Percentiles rank a stretch among this genome's conserved stretches.
Conservation (phyloP, 1,284 basidiomycete species). For the Moesziomyces sp. region DNA sequence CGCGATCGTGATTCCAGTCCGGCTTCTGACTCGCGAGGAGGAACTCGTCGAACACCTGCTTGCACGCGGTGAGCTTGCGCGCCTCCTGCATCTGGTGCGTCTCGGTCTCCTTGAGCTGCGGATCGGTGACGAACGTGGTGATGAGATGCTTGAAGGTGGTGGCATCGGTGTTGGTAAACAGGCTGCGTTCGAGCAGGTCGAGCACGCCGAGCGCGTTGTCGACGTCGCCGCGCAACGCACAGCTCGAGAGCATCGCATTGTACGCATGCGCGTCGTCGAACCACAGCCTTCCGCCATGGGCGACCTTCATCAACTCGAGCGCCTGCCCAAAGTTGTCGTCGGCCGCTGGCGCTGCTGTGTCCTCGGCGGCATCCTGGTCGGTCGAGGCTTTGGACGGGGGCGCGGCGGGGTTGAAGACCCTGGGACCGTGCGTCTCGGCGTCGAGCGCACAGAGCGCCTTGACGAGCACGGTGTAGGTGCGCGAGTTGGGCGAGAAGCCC, state of each 20-base stretch:
- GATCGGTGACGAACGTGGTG: conserved; percentile 59
- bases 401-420: not conserved
- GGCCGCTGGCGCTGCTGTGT: conserved; percentile 9
- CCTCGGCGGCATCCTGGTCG: not conserved
- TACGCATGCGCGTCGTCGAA: conserved; percentile 71
- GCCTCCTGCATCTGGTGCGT: conserved; percentile 70
- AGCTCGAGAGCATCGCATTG: conserved; percentile 75
- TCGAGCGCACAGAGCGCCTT: conserved; percentile 79
- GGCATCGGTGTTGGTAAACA: conserved; percentile 69
- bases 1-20: conserved; percentile 32
- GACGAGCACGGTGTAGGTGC: conserved; percentile 80
- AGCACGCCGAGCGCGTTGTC: conserved; percentile 78
- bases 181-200: conserved; percentile 74
- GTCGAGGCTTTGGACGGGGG: not conserved
- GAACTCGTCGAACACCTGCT: conserved; percentile 77
- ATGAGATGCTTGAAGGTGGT: conserved; percentile 75
- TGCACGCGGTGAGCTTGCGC: conserved; percentile 74
- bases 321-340: conserved; percentile 67
- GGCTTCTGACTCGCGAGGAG: conserved; percentile 69
- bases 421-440: conserved; percentile 72
- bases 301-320: conserved; percentile 74
- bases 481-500: conserved; percentile 75
- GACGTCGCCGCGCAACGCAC: conserved; percentile 74
- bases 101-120: conserved; percentile 62
- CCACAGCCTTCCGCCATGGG: conserved; percentile 58